These are phyloP conservation scores for Trametes coccinea DNA, from an alignment of 768 basidiomycete species.

Conservation along the genomic window DNA sequence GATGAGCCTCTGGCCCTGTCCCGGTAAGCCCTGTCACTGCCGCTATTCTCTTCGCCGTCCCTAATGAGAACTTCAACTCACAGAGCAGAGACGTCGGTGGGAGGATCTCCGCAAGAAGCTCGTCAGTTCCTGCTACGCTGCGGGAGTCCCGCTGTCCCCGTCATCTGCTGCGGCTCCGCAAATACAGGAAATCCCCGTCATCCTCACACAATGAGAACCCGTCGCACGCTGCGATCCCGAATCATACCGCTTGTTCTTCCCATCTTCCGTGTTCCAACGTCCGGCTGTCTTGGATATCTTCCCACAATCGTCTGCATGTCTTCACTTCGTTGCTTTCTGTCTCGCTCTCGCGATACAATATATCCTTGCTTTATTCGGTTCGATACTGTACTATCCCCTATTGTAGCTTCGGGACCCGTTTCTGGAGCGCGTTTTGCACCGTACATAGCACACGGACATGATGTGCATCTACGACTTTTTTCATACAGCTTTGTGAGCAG, in stretches of 20 bases:
- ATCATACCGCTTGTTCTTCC: not conserved
- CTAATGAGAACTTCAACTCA: constrained; percentile 11
- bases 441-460: constrained; percentile 23
- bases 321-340: not conserved
- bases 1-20: constrained; percentile 63
- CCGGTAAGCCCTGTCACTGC: constrained; percentile 39
- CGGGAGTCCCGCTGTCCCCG: constrained; percentile 45
- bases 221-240: not conserved
- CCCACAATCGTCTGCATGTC: not conserved
- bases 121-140: constrained; percentile 45
- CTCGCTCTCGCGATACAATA: constrained; percentile 14
- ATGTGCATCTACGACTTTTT: constrained; percentile 6
- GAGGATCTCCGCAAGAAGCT: constrained; percentile 48
- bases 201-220: not conserved
- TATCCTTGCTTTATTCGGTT: not conserved
- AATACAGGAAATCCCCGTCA: not conserved
- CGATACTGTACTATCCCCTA: not conserved
- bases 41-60: not conserved
- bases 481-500: not conserved
- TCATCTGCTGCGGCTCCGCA: constrained; percentile 23
- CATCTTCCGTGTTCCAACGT: not conserved
- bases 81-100: constrained; percentile 56
- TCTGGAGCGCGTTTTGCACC: not conserved
- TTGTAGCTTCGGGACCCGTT: not conserved
- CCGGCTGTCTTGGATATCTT: not conserved